Conservation (phyloP, 2,329 filamentous ascomycete genomes). For the Colletotrichum simmondsii region DNA sequence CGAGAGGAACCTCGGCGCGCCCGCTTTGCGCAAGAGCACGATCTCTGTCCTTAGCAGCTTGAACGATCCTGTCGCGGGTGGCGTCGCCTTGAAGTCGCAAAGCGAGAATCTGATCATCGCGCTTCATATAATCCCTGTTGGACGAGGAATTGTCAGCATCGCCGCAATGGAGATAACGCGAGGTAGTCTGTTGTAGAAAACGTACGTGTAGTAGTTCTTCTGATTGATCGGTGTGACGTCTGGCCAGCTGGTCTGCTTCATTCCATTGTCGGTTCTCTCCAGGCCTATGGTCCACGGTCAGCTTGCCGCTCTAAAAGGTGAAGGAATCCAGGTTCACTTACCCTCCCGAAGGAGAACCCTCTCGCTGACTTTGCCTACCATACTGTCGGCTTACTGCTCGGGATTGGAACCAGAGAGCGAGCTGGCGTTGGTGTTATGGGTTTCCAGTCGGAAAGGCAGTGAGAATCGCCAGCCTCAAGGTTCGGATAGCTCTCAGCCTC, state of each 20-base stretch:
- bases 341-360: conserved; percentile 72
- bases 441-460: not conserved
- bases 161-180: not conserved
- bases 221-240: conserved; percentile 95
- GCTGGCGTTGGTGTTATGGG: conserved; percentile 10
- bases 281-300: conserved; percentile 70
- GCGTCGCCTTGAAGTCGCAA: conserved; percentile 90
- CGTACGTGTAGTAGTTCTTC: conserved; percentile 98
- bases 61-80: conserved; percentile 83
- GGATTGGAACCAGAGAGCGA: conserved; percentile 17
- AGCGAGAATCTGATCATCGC: conserved; percentile 94
- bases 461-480: conserved; percentile 22
- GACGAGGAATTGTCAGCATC: conserved; percentile 38
- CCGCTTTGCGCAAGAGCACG: conserved; percentile 82
- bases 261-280: conserved; percentile 97
- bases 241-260: conserved; percentile 95
- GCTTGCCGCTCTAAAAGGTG: not conserved
- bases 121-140: conserved; percentile 92
- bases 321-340: conserved; percentile 45
- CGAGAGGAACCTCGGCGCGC: conserved; percentile 71
- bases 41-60: conserved; percentile 88
- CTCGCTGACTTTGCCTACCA: conserved; percentile 75
- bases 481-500: conserved; percentile 27
- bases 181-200: not conserved
- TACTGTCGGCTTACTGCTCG: conserved; percentile 40